Evolutionary conservation across 2,329 filamentous ascomycete species (phyloP).

Genomic region (Apiospora saccharicola): DNA sequence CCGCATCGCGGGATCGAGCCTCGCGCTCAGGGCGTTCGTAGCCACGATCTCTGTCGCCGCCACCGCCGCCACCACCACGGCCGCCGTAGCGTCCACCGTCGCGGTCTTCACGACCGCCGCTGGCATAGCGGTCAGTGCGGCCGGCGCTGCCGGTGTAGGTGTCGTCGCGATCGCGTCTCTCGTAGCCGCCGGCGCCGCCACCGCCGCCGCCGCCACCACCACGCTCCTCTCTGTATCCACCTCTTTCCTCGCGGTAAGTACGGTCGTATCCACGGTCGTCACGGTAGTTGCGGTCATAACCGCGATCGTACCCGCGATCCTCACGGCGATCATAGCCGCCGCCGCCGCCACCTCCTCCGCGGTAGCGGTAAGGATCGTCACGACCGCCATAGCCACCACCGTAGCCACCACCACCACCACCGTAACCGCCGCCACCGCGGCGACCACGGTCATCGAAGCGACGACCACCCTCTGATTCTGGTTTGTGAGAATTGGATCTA

Average conservation of each 20-base stretch:
- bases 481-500: slow-evolving; percentile 38
- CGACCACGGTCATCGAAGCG: slow-evolving; percentile 51
- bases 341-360: slow-evolving; percentile 50
- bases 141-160: slow-evolving; percentile 46
- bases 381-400: slow-evolving; percentile 61
- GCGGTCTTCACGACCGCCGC: slow-evolving; percentile 26
- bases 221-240: slow-evolving; percentile 42
- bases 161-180: slow-evolving; percentile 52
- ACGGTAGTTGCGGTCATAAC: slow-evolving; percentile 51
- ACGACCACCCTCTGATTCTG: slow-evolving; percentile 53
- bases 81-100: slow-evolving; percentile 32
- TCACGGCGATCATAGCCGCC: slow-evolving; percentile 56
- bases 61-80: slow-evolving; percentile 52
- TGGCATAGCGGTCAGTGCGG: slow-evolving; percentile 41
- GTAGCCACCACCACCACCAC: slow-evolving; percentile 66
- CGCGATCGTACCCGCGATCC: slow-evolving; percentile 46
- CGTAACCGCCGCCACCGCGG: slow-evolving; percentile 58
- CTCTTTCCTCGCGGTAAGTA: slow-evolving; percentile 47
- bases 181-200: slow-evolving; percentile 55
- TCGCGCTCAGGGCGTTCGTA: slow-evolving; percentile 58
- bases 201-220: slow-evolving; percentile 56
- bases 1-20: slow-evolving; percentile 49
- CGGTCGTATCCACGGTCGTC: slow-evolving; percentile 52
- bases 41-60: slow-evolving; percentile 57
- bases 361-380: slow-evolving; percentile 64